phyloP scores from a whole-genome alignment of 129 eudicot genomes.

The Deinandra increscens region DNA sequence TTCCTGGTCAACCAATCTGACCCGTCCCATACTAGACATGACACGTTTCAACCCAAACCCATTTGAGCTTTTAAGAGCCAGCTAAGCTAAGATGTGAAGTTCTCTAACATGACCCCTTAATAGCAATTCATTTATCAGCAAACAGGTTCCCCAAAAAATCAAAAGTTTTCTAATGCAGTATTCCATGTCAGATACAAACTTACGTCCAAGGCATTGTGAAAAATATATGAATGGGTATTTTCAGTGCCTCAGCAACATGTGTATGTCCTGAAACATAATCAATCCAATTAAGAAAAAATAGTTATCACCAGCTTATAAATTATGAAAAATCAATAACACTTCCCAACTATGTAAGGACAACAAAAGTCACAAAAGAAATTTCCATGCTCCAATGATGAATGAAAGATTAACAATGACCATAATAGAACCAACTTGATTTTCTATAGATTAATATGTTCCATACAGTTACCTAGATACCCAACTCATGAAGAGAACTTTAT shows the following conservation, averaged over 20 bases:
- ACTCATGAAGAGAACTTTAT: not conserved
- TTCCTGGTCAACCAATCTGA: not conserved
- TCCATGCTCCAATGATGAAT: constrained; percentile 9
- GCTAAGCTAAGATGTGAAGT: not conserved
- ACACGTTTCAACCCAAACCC: not conserved
- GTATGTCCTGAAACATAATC: constrained; percentile 67
- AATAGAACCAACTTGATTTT: not conserved
- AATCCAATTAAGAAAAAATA: constrained; percentile 7
- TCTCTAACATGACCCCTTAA: not conserved
- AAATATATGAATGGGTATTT: constrained; percentile 92
- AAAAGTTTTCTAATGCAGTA: not conserved
- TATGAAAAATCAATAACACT: not conserved
- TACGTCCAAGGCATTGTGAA: constrained; percentile 99
- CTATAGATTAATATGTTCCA: not conserved
- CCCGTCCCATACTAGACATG: not conserved
- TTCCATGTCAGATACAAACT: constrained; percentile 39
- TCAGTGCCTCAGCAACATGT: constrained; percentile 97
- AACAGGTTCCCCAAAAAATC: not conserved
- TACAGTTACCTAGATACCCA: not conserved
- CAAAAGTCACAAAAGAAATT: not conserved
- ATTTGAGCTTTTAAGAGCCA: constrained; percentile 11
- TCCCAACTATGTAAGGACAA: constrained; percentile 4
- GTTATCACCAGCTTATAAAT: not conserved
- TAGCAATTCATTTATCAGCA: not conserved
- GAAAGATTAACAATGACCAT: not conserved